Percentiles rank a stretch among this genome's conserved stretches.
These are phyloP conservation scores for Kalmusia sp. DNA, from an alignment of 2,329 filamentous ascomycete species.

Conservation along the genomic window DNA sequence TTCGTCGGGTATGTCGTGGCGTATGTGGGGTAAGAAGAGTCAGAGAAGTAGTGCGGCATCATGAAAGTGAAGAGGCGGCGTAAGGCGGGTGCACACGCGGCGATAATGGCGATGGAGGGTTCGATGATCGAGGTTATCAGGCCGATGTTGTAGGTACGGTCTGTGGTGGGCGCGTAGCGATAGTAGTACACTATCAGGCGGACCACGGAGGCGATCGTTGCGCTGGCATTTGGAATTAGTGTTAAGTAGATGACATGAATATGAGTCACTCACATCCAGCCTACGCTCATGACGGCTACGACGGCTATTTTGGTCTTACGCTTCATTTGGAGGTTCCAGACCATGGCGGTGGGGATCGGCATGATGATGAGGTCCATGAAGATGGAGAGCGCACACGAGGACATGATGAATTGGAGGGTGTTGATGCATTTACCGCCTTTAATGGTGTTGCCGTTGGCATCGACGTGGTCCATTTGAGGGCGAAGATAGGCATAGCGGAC, in stretches of 20 bases:
- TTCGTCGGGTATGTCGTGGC: slow-evolving; percentile 20
- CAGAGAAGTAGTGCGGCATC: slow-evolving; percentile 39
- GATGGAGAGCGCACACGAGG: slow-evolving; percentile 43
- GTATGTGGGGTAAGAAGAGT: no score
- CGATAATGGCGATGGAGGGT: slow-evolving; percentile 57
- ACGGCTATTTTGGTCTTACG: slow-evolving; percentile 43
- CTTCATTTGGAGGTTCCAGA: slow-evolving; percentile 54
- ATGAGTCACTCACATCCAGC: slow-evolving; percentile 38
- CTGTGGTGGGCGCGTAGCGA: slow-evolving; percentile 42
- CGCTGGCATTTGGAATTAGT: no score
- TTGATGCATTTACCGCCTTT: slow-evolving; percentile 43
- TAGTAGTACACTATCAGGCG: slow-evolving; percentile 51
- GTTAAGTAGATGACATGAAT: no score
- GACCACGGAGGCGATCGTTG: slow-evolving; percentile 41
- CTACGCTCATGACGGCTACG: slow-evolving; percentile 42
- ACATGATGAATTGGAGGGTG: slow-evolving; percentile 40
- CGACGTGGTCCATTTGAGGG: slow-evolving; percentile 38
- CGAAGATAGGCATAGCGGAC: slow-evolving; percentile 36
- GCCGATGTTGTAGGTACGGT: slow-evolving; percentile 45
- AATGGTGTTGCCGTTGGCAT: slow-evolving; percentile 32
- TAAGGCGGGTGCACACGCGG: slow-evolving; percentile 61
- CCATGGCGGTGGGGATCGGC: slow-evolving; percentile 50
- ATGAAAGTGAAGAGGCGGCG: slow-evolving; percentile 53
- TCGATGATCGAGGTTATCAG: slow-evolving; percentile 49
- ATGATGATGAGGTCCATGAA: slow-evolving; percentile 51